These are phyloP conservation scores for Aspergillus novofumigatus DNA, from an alignment of 2,329 filamentous ascomycete species.

Conservation along the genomic window DNA sequence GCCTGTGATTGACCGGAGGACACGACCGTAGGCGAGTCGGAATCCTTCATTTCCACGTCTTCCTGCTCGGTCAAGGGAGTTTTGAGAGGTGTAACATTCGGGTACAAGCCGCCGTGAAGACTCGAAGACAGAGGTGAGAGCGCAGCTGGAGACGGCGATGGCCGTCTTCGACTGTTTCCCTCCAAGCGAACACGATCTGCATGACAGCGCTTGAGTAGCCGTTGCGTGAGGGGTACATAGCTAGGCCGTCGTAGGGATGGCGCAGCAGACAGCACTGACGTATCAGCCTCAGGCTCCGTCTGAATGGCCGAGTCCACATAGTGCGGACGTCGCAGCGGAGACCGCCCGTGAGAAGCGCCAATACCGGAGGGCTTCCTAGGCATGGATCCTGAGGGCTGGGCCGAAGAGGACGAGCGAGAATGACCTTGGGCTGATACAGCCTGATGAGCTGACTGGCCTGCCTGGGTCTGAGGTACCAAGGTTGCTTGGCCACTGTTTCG, in stretches of 20 bases:
- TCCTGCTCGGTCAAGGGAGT: conserved; percentile 12
- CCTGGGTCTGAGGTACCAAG: conserved; percentile 39
- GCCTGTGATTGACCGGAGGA: conserved; percentile 14
- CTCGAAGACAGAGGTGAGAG: conserved; percentile 12
- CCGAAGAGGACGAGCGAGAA: conserved; percentile 35
- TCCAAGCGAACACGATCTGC: conserved; percentile 37
- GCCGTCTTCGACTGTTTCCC: conserved; percentile 20
- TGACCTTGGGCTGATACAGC: conserved; percentile 31
- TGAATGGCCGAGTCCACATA: conserved; percentile 43
- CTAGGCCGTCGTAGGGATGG: conserved; percentile 21
- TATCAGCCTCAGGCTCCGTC: conserved; percentile 40
- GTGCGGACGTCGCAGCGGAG: conserved; percentile 23
- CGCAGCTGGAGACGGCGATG: conserved; percentile 11
- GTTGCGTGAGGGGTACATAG: conserved; percentile 41
- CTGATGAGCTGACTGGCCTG: no score
- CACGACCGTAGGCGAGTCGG: conserved; percentile 21
- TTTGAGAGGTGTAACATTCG: conserved; percentile 9
- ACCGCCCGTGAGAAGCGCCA: conserved; percentile 23
- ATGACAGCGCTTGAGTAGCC: conserved; percentile 40
- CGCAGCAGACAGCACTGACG: conserved; percentile 18
- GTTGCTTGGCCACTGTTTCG: conserved; percentile 52
- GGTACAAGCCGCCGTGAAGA: conserved; percentile 6
- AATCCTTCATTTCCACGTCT: conserved; percentile 48
- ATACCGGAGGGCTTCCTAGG: conserved; percentile 28
- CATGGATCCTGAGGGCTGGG: conserved; percentile 24